Evolutionary conservation across 768 basidiomycete species (phyloP).

Genomic region (Psilocybe cubensis): DNA sequence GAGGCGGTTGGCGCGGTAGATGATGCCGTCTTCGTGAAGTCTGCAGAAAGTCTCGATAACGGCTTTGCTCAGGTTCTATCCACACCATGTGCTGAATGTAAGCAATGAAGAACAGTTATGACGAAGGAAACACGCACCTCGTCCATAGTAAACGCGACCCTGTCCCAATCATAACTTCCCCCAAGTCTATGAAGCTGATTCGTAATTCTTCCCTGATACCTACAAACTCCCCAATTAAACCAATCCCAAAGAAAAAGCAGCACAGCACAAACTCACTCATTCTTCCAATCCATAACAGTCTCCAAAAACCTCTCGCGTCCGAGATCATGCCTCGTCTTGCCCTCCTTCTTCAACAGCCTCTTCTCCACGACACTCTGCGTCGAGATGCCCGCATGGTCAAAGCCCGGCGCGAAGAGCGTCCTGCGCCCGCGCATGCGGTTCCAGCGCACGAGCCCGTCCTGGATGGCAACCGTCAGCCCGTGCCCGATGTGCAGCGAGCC

Average conservation of each 20-base stretch:
- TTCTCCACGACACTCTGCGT: slow-evolving; percentile 98
- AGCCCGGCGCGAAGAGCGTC: slow-evolving; percentile 89
- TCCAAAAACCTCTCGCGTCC: slow-evolving; percentile 91
- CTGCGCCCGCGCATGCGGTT: slow-evolving; percentile 96
- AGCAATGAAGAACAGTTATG: not conserved
- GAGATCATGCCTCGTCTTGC: slow-evolving; percentile 87
- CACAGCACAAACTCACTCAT: slow-evolving; percentile 58
- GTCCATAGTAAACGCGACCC: slow-evolving; percentile 95
- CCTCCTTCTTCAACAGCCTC: slow-evolving; percentile 80
- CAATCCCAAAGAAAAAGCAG: not conserved
- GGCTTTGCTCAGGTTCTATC: slow-evolving; percentile 75
- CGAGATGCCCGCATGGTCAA: slow-evolving; percentile 98
- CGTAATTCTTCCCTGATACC: slow-evolving; percentile 93
- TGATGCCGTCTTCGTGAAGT: slow-evolving; percentile 86
- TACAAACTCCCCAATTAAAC: slow-evolving; percentile 28
- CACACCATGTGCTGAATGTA: not conserved
- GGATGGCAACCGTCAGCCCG: slow-evolving; percentile 88
- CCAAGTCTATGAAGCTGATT: slow-evolving; percentile 88
- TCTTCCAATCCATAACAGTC: slow-evolving; percentile 96
- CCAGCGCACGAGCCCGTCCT: slow-evolving; percentile 91
- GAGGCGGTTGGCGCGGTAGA: slow-evolving; percentile 95
- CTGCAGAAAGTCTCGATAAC: slow-evolving; percentile 92
- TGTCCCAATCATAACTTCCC: slow-evolving; percentile 93
- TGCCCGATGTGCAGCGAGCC: slow-evolving; percentile 96
- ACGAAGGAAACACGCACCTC: slow-evolving; percentile 50